Evolutionary conservation across 768 basidiomycete species (phyloP), one percentile per base, ranked within the genome.

Genomic region (Trichaptum fuscoviolaceum): DNA sequence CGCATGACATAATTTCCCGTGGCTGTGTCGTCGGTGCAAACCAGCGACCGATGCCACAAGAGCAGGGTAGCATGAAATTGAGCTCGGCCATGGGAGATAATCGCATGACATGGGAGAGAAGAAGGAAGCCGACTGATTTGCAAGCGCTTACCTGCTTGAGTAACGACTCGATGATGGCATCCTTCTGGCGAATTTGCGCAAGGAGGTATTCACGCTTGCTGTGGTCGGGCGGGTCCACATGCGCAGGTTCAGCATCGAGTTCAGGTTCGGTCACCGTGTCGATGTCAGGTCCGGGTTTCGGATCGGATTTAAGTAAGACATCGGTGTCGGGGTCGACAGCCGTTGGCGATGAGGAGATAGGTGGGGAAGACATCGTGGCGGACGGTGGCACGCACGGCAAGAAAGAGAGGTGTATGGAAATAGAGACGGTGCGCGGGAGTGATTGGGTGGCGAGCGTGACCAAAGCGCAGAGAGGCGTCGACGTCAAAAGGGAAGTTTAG

Each of bases 141-240:
- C 57, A 6, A 58, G 58, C 18, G 10, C 64, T 52, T 35, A 88
- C 91, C 81, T 93, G 91, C 74, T 93, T 93, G 69, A 95, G 83
- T 17, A 94, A 84, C 17, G 87, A 90, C 69, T 93, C 90, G 70
- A 95, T 94, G 70, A 94, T 89, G 23, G 86, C 81, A 78, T 95
- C 92, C 79, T 95, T 95, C 78, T 95, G 92, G 64, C 88, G 84
- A 69, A 95, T 88, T 74, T 94, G 91, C 5, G 91, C 90, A 26
- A 94, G 84, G 20, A 95, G 81, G 73, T 93, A 93, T 72, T 94
- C 93, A 66, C 92, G 86, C 79, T 93, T 93, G 73, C 92, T 95
- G 63, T 69, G 20, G 23, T 57, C 57, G 42, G 61, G 26, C 59
- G 61, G 34, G 34, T 36, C 20, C 18, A 63, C 62, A 66, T 25